These are phyloP conservation scores for Backusella macrospora DNA, from an alignment of 192 early-diverging fungal species.

Conservation along the genomic window DNA sequence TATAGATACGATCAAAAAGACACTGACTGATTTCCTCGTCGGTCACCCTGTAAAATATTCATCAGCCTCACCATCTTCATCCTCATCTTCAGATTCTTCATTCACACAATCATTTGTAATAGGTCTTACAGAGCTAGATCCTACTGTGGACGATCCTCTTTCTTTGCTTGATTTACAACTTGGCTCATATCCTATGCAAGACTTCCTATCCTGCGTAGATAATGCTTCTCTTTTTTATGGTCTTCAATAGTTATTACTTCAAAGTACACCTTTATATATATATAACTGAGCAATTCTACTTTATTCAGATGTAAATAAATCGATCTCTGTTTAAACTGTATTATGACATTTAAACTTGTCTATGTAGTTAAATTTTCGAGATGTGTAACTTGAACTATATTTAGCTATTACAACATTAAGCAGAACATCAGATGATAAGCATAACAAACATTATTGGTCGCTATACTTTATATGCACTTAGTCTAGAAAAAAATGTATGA, in stretches of 20 bases:
- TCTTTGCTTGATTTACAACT: not conserved
- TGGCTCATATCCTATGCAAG: not conserved
- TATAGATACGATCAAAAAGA: not conserved
- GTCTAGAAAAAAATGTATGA: too few relatives aligned
- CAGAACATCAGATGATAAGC: too few relatives aligned
- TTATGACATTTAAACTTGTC: too few relatives aligned
- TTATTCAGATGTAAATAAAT: not conserved
- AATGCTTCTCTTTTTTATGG: not conserved
- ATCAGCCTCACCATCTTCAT: not conserved
- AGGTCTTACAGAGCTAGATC: not conserved
- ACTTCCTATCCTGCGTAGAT: slow-evolving; percentile 1
- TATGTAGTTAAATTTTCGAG: too few relatives aligned
- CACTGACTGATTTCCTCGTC: not conserved
- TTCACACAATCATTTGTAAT: not conserved
- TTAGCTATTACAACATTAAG: too few relatives aligned
- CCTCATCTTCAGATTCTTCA: not conserved
- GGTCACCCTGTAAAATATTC: not conserved
- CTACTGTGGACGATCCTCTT: not conserved
- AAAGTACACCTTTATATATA: not conserved
- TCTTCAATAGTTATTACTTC: not conserved
- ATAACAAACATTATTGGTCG: too few relatives aligned
- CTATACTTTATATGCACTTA: too few relatives aligned
- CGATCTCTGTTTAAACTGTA: too few relatives aligned
- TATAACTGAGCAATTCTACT: not conserved
- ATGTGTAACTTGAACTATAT: too few relatives aligned